These are phyloP conservation scores for Polyporus tsugae DNA, from an alignment of 1,284 basidiomycete species.

Conservation along the genomic window DNA sequence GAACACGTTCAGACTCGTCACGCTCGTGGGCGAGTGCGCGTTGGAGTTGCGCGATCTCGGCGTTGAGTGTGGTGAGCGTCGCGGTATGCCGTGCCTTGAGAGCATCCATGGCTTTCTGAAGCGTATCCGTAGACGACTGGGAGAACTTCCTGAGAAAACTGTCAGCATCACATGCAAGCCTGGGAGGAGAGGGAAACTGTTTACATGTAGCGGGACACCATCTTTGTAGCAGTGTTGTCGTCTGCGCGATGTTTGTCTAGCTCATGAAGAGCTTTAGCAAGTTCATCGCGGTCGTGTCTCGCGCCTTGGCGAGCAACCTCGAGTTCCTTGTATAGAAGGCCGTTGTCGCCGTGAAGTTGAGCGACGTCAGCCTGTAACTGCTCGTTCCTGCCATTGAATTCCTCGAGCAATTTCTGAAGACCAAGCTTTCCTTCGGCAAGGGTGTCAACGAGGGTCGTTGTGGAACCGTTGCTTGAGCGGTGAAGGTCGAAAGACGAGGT, in stretches of 20 bases:
- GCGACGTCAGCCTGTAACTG: constrained; percentile 55
- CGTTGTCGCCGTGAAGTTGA: constrained; percentile 54
- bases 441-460: constrained; percentile 46
- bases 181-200: constrained; percentile 16
- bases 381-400: constrained; percentile 59
- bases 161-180: not conserved
- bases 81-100: constrained; percentile 70
- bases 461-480: constrained; percentile 31
- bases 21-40: constrained; percentile 53
- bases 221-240: constrained; percentile 81
- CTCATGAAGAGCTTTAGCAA: constrained; percentile 59
- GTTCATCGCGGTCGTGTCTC: constrained; percentile 51
- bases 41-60: constrained; percentile 54
- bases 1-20: constrained; percentile 58
- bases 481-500: constrained; percentile 29
- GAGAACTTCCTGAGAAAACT: constrained; percentile 76
- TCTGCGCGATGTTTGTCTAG: constrained; percentile 73
- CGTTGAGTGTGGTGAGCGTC: constrained; percentile 63
- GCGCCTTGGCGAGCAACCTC: constrained; percentile 56
- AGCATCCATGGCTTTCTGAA: constrained; percentile 71
- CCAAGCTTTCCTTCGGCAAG: constrained; percentile 58
- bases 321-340: constrained; percentile 49
- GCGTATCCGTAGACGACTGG: constrained; percentile 76
- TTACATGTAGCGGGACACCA: constrained; percentile 90
- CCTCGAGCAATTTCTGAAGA: constrained; percentile 57